A percentile compares a stretch with the other conserved stretches of the same genome.
These are phyloP conservation scores for Podaxis carcinomalis DNA, from an alignment of 768 basidiomycete species.

Conservation along the genomic window DNA sequence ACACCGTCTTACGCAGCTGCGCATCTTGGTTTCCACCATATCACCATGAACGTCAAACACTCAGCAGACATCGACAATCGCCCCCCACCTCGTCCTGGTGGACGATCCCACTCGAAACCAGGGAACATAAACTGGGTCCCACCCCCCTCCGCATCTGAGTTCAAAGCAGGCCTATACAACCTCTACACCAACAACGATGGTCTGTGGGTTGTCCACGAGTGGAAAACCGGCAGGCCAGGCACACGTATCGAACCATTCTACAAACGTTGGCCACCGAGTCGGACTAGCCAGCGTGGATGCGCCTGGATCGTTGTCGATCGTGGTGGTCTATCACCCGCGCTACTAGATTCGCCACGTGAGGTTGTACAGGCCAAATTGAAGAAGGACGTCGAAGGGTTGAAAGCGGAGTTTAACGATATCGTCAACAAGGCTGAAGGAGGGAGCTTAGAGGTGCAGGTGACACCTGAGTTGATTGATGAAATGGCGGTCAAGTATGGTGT, in stretches of 20 bases:
- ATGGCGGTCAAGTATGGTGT: conserved; percentile 29
- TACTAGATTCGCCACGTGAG: conserved; percentile 6
- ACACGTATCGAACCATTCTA: conserved; percentile 24
- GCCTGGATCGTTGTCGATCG: conserved; percentile 33
- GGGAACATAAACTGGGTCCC: conserved; percentile 14
- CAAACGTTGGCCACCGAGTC: conserved; percentile 34
- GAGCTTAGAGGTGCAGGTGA: conserved; percentile 15
- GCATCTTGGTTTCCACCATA: background rate
- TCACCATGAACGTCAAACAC: background rate
- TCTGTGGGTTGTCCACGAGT: background rate
- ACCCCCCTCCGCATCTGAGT: conserved; percentile 13
- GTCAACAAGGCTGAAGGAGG: conserved; percentile 12
- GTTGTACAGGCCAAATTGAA: background rate
- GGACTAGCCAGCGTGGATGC: conserved; percentile 25
- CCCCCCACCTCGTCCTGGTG: background rate
- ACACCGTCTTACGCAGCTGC: background rate
- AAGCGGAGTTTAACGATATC: conserved; percentile 18
- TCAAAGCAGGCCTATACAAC: conserved; percentile 9
- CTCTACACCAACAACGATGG: conserved; percentile 20
- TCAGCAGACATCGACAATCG: background rate
- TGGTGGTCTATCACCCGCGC: conserved; percentile 11
- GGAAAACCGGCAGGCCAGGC: conserved; percentile 17
- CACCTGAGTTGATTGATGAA: conserved; percentile 26
- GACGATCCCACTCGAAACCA: background rate
- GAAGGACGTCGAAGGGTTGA: conserved; percentile 10